Percentiles rank a stretch among this genome's conserved stretches.
Conservation (phyloP, 345 rosid species). For the Salix brachista region DNA sequence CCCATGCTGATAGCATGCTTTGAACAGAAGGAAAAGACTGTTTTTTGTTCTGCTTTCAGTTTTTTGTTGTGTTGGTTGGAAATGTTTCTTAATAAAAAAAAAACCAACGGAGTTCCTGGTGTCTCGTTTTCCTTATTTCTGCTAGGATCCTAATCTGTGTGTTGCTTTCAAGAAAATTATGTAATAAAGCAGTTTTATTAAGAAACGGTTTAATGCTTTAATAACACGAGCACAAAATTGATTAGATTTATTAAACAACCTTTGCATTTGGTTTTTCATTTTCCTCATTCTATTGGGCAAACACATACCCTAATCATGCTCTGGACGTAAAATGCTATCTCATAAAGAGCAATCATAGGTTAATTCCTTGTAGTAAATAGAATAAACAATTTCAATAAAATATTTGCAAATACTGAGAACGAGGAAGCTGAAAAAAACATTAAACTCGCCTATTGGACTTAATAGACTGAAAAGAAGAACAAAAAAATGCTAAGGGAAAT, state of each 20-base stretch:
- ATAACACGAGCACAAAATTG: neutral
- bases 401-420: neutral
- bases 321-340: neutral
- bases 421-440: neutral
- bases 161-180: neutral
- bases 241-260: neutral
- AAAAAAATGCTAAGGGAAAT: neutral
- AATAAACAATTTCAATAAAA: neutral
- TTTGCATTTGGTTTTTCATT: neutral
- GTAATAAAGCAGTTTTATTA: neutral
- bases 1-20: slow-evolving; percentile 33
- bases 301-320: neutral
- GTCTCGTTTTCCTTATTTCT: too few relatives aligned
- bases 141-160: neutral
- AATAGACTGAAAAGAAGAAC: neutral
- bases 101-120: neutral
- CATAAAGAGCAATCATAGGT: neutral
- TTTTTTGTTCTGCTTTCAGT: neutral
- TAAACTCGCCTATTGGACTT: neutral
- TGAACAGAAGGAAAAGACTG: neutral
- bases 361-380: neutral
- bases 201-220: neutral
- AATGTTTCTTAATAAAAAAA: neutral
- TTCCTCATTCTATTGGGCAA: neutral
- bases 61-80: neutral